Evolutionary conservation across 2,329 filamentous ascomycete species (phyloP).

Genomic region (Fusarium multiceps): DNA sequence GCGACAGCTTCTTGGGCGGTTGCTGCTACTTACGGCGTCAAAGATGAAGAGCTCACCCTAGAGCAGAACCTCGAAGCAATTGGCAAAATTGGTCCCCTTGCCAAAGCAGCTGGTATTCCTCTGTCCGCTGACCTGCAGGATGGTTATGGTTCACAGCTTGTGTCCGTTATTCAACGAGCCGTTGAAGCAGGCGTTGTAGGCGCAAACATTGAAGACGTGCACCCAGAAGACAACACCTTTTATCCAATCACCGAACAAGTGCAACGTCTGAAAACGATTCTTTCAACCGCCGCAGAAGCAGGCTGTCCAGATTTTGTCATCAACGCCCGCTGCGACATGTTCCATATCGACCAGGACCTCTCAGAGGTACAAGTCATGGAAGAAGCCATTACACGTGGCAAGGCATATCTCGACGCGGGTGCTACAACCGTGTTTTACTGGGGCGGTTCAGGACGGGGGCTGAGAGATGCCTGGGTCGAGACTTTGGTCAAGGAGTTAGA

Average conservation of each 20-base stretch:
- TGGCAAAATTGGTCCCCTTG: slow-evolving; percentile 56
- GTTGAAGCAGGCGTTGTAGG: slow-evolving; percentile 66
- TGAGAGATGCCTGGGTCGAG: slow-evolving; percentile 60
- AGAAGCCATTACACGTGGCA: slow-evolving; percentile 65
- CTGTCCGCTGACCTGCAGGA: slow-evolving; percentile 71
- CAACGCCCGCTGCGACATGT: slow-evolving; percentile 68
- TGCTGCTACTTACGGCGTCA: slow-evolving; percentile 57
- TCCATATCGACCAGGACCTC: slow-evolving; percentile 50
- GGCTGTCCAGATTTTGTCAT: slow-evolving; percentile 67
- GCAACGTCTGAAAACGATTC: slow-evolving; percentile 56
- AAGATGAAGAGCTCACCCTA: slow-evolving; percentile 62
- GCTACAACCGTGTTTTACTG: slow-evolving; percentile 71
- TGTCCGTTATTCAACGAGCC: slow-evolving; percentile 56
- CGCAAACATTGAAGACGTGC: slow-evolving; percentile 68
- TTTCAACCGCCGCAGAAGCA: slow-evolving; percentile 56
- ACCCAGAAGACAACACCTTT: slow-evolving; percentile 50
- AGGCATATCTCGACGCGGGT: slow-evolving; percentile 67
- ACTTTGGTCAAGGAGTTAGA: slow-evolving; percentile 60
- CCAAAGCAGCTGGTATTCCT: slow-evolving; percentile 56
- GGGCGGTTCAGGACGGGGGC: slow-evolving; percentile 59
- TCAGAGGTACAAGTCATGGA: slow-evolving; percentile 53
- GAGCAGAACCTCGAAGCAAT: slow-evolving; percentile 63
- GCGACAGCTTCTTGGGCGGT: slow-evolving; percentile 65
- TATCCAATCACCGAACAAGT: slow-evolving; percentile 59
- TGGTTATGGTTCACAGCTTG: slow-evolving; percentile 63